Evolutionary conservation across 257 asterid genomes (phyloP).

Genomic region (Capsicum chinense): DNA sequence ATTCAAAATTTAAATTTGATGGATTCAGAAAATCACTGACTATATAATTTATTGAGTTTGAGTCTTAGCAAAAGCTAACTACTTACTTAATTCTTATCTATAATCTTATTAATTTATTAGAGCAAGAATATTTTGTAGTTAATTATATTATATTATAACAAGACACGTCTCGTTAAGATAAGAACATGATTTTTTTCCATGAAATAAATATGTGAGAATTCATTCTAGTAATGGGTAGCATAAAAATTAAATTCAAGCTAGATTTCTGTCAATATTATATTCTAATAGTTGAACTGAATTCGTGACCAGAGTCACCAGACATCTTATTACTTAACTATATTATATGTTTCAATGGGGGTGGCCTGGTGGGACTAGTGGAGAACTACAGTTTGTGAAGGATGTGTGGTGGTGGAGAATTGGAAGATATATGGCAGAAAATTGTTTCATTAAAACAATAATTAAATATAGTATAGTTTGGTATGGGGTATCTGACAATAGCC

Average conservation of each 20-base stretch:
- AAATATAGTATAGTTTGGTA: background rate
- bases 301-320: slow-evolving; percentile 8
- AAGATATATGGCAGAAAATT: background rate
- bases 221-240: background rate
- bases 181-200: background rate
- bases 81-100: background rate
- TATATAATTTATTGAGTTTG: background rate
- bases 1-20: too few relatives aligned
- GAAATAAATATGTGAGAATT: background rate
- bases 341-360: background rate
- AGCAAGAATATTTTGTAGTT: background rate
- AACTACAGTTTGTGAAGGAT: background rate
- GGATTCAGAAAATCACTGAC: background rate
- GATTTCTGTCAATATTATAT: background rate
- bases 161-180: background rate
- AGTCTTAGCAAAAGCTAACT: too few relatives aligned
- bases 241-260: background rate
- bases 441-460: background rate
- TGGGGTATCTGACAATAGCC: slow-evolving; percentile 26
- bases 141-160: background rate
- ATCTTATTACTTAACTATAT: background rate
- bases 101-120: background rate
- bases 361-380: background rate
- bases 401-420: background rate
- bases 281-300: background rate